Percentiles rank a stretch among this genome's conserved stretches.
These are phyloP conservation scores for Neonectria sp. DNA, from an alignment of 2,329 filamentous ascomycete genomes.

Conservation along the genomic window DNA sequence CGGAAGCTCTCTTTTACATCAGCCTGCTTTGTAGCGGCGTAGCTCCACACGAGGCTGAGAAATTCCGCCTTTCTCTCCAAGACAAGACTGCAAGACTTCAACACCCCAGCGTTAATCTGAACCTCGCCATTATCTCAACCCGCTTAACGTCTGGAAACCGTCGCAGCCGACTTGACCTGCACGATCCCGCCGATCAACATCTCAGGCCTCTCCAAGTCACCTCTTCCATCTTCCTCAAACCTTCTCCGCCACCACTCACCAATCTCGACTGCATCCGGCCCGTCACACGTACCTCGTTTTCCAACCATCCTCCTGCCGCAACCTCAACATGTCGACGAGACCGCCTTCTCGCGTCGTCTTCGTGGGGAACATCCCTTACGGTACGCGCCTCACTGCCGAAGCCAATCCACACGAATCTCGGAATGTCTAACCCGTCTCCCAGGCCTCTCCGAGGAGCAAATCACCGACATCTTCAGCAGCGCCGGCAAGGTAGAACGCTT, in stretches of 20 bases:
- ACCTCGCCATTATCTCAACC: not conserved
- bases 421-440: slow-evolving; percentile 41
- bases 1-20: slow-evolving; percentile 33
- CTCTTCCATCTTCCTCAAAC: not conserved
- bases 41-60: slow-evolving; percentile 43
- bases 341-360: slow-evolving; percentile 86
- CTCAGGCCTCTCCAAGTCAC: too few relatives aligned
- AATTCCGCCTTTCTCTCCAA: slow-evolving; percentile 26
- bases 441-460: slow-evolving; percentile 97
- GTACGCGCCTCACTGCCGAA: slow-evolving; percentile 57
- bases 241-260: not conserved
- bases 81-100: slow-evolving; percentile 19
- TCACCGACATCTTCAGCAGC: slow-evolving; percentile 92
- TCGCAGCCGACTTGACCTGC: too few relatives aligned
- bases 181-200: not conserved
- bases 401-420: not conserved
- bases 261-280: slow-evolving; percentile 10
- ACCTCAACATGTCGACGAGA: slow-evolving; percentile 74
- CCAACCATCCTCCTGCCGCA: not conserved
- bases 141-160: not conserved
- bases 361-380: slow-evolving; percentile 89
- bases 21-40: slow-evolving; percentile 33
- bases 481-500: slow-evolving; percentile 94
- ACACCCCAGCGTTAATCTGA: not conserved
- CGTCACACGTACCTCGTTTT: not conserved